These are phyloP conservation scores for Hypseocharis bilobata DNA, from an alignment of 441 rosid genomes.

Conservation along the genomic window DNA sequence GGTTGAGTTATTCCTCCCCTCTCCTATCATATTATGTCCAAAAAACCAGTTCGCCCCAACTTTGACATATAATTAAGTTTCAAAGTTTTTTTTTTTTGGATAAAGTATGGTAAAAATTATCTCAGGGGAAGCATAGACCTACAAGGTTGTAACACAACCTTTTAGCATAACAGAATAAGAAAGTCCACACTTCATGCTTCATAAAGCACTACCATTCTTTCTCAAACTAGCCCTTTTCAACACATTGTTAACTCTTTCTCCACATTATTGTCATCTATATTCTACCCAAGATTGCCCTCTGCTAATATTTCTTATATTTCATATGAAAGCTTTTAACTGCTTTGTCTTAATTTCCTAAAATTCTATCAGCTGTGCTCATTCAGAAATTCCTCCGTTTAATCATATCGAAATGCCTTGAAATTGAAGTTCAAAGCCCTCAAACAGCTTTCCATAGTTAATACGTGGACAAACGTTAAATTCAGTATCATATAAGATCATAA, in stretches of 20 bases:
- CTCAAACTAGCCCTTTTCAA: not conserved
- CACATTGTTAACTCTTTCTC: not conserved
- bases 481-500: not conserved
- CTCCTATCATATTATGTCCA: not conserved
- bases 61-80: not conserved
- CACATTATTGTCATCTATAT: not conserved
- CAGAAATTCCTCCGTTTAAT: not conserved
- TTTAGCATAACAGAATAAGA: not conserved
- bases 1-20: not conserved
- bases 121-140: not conserved
- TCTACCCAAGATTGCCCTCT: not conserved
- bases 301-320: not conserved
- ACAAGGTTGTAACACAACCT: not conserved
- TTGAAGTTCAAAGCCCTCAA: not conserved
- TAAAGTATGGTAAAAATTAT: not conserved
- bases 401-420: not conserved
- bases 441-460: not conserved
- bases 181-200: not conserved
- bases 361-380: not conserved
- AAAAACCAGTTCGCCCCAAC: not conserved
- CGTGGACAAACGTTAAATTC: not conserved
- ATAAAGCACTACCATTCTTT: not conserved
- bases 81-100: not conserved
- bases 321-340: not conserved
- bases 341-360: conserved; percentile 1